Base-by-base conservation (phyloP, 169 alveolate genomes). In the Cryptosporidium ubiquitum region DNA sequence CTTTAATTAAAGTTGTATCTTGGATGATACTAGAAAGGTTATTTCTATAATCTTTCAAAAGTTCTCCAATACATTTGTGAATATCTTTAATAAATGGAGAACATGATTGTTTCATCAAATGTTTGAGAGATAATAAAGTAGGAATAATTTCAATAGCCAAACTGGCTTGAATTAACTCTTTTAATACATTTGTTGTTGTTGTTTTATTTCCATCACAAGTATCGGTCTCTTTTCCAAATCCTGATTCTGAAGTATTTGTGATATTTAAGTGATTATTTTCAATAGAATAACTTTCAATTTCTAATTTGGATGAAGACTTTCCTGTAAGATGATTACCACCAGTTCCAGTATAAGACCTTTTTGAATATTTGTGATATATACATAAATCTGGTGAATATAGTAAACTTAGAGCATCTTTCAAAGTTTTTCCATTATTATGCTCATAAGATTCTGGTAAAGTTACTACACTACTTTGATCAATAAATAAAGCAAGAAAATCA, bases 51-150 rank as follows among this genome's bases (percentile, higher is more conserved):
- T 79, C 89, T n/a, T 79, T 79, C 42, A 79, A 40, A 44, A 79
- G 58, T 42, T 79, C 79, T 14, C 89, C 89, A 64, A 79, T 79
- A 79, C 89, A 79, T 79, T 79, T 79, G 23, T 79, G 89, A 31
- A 79, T 23, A 64, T 79, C 89, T 33, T 79, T 79, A n/a, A 79
- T 79, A 64, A 79, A 79, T 20, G 75, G 75, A 10, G 89, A 79
- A 33, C 89, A 79, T 2, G 89, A 79, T 42, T 79, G 74, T 23
- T 79, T 79, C 89, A 79, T 79, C 61, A 79, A 33, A 23, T 79
- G 89, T 42, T 79, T 79, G 5, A 79, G n/a, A 26, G 89, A 79
- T 61, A 79, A 40, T 49, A 79, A 18, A 1, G 89, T 79, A 12
- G 89, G 89, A 37, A 79, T 61, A 58, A 79, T 79, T 42, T 79